phyloP scores from a whole-genome alignment of 306 rosid genomes.

The Senna siamea region DNA sequence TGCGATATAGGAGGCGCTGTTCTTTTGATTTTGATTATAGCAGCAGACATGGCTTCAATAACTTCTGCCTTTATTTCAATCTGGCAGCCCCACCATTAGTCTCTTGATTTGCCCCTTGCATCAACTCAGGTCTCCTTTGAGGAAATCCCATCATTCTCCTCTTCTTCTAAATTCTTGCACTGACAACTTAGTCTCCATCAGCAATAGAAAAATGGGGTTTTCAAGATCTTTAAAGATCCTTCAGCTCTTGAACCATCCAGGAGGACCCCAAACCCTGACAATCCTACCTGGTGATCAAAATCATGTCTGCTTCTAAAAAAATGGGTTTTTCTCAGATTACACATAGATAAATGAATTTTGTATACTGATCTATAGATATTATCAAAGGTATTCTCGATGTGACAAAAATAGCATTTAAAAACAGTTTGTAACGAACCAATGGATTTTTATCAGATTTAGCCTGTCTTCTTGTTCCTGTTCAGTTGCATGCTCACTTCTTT shows the following conservation, averaged over 20 bases:
- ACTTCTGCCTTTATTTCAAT: not conserved
- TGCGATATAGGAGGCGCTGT: not conserved
- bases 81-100: not conserved
- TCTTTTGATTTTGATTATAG: too few relatives aligned
- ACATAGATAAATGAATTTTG: too few relatives aligned
- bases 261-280: not conserved
- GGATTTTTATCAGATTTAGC: too few relatives aligned
- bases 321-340: not conserved
- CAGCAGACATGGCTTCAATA: not conserved
- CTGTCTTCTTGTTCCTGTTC: too few relatives aligned
- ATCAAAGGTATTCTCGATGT: too few relatives aligned
- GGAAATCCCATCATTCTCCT: not conserved
- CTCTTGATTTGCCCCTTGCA: not conserved
- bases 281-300: not conserved
- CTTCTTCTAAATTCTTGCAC: not conserved
- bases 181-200: not conserved
- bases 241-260: not conserved
- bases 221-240: slow-evolving; percentile 1
- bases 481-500: too few relatives aligned
- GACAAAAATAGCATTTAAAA: too few relatives aligned
- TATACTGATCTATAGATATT: too few relatives aligned
- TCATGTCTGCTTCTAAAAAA: not conserved
- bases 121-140: too few relatives aligned
- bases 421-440: too few relatives aligned
- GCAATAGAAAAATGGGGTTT: not conserved